Percentiles rank a stretch among this genome's conserved stretches.
Conservation (phyloP, 78 protist genomes). For the Dictyostelium capitatum region DNA sequence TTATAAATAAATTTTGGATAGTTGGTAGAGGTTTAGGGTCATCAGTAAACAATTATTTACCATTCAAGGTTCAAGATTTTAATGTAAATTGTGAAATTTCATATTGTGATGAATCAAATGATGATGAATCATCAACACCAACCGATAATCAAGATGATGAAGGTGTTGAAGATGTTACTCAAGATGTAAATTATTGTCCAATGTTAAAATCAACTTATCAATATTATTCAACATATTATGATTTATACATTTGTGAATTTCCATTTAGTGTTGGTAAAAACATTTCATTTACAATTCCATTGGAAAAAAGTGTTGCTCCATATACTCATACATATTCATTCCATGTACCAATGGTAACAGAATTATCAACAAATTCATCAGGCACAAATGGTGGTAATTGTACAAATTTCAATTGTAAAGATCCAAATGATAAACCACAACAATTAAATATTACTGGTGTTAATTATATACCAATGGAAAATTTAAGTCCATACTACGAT, state of each 20-base stretch:
- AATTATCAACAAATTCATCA: neutral
- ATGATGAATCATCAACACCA: too few species aligned
- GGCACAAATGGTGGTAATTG: constrained; percentile 1
- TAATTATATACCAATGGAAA: neutral
- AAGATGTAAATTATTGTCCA: neutral
- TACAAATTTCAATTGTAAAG: neutral
- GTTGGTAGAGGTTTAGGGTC: constrained; percentile 3
- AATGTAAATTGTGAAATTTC: too few species aligned
- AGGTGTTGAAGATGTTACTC: too few species aligned
- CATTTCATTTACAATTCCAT: neutral
- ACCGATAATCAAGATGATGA: too few species aligned
- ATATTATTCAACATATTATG: neutral
- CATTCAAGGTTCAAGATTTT: neutral
- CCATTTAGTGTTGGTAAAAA: neutral
- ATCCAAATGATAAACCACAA: neutral
- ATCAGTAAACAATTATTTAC: neutral
- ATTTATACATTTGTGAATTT: neutral
- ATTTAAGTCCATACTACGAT: neutral
- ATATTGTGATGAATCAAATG: neutral
- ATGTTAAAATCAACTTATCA: neutral
- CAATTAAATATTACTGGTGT: constrained; percentile 3
- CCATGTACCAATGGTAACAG: neutral
- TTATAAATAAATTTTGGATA: neutral
- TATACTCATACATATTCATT: neutral
- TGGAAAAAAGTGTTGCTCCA: neutral